These are phyloP conservation scores for Colletotrichum lentis DNA, from an alignment of 2,329 filamentous ascomycete species.

Conservation along the genomic window DNA sequence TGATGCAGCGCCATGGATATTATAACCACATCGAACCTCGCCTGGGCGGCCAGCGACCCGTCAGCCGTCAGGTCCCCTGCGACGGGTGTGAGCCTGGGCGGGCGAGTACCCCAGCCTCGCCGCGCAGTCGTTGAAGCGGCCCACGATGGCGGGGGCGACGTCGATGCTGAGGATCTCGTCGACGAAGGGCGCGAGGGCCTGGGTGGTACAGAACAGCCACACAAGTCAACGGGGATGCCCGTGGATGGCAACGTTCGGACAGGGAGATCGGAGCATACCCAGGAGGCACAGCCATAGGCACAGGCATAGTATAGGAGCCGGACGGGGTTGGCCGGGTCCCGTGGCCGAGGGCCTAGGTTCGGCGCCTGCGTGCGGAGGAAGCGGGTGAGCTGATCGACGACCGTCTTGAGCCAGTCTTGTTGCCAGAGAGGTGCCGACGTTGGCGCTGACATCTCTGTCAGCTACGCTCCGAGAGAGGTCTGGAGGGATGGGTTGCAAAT, in stretches of 20 bases:
- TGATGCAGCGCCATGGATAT: constrained; percentile 51
- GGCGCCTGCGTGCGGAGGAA: constrained; percentile 31
- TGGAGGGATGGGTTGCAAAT: neutral
- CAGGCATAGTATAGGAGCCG: constrained; percentile 40
- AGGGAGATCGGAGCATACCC: constrained; percentile 7
- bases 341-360: constrained; percentile 24
- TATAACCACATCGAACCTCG: constrained; percentile 46
- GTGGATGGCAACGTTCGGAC: neutral
- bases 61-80: constrained; percentile 45
- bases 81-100: constrained; percentile 44
- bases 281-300: constrained; percentile 37
- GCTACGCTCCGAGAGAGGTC: neutral
- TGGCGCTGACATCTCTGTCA: constrained; percentile 12
- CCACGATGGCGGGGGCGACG: constrained; percentile 46
- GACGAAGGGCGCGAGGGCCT: constrained; percentile 47
- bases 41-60: constrained; percentile 37
- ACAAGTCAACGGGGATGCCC: neutral
- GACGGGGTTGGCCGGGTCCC: constrained; percentile 18
- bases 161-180: constrained; percentile 47
- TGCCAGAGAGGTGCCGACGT: constrained; percentile 30
- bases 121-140: constrained; percentile 46
- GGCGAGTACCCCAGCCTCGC: constrained; percentile 40
- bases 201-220: neutral
- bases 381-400: constrained; percentile 31
- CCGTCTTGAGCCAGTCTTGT: constrained; percentile 38